Evolutionary conservation across 768 basidiomycete species (phyloP).

Genomic region (Cubamyces sp.): DNA sequence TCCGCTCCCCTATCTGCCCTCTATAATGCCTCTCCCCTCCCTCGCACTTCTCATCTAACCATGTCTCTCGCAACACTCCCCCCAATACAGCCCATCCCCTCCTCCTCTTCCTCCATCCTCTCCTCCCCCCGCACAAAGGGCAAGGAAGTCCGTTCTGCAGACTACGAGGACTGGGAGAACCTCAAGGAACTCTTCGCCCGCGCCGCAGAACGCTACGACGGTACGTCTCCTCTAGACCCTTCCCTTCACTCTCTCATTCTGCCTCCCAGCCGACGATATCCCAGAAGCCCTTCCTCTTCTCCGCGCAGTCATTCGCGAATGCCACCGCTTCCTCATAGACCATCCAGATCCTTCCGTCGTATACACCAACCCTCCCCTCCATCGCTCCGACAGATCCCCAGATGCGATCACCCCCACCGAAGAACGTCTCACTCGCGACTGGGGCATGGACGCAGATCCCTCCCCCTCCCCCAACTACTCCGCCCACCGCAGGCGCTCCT

Average conservation of each 20-base stretch:
- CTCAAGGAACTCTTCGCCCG: conserved; percentile 64
- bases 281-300: conserved; percentile 56
- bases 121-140: conserved; percentile 13
- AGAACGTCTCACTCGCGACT: conserved; percentile 28
- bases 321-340: conserved; percentile 59
- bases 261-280: conserved; percentile 42
- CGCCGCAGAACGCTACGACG: conserved; percentile 61
- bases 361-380: conserved; percentile 37
- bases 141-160: conserved; percentile 23
- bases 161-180: conserved; percentile 64
- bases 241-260: not conserved
- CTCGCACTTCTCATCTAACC: not conserved
- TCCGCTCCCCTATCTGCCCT: conserved; percentile 11
- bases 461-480: not conserved
- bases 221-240: conserved; percentile 40
- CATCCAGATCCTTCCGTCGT: conserved; percentile 62
- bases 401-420: conserved; percentile 33
- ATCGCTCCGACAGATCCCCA: conserved; percentile 22
- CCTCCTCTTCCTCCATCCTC: conserved; percentile 10
- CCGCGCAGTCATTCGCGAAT: conserved; percentile 68
- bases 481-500: conserved; percentile 1
- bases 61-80: conserved; percentile 5
- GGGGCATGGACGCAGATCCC: conserved; percentile 27
- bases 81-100: conserved; percentile 4
- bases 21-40: conserved; percentile 10